A percentile compares a stretch with the other conserved stretches of the same genome.
Conservation (phyloP, 75 land plant species). For the Cunninghamia lanceolata region DNA sequence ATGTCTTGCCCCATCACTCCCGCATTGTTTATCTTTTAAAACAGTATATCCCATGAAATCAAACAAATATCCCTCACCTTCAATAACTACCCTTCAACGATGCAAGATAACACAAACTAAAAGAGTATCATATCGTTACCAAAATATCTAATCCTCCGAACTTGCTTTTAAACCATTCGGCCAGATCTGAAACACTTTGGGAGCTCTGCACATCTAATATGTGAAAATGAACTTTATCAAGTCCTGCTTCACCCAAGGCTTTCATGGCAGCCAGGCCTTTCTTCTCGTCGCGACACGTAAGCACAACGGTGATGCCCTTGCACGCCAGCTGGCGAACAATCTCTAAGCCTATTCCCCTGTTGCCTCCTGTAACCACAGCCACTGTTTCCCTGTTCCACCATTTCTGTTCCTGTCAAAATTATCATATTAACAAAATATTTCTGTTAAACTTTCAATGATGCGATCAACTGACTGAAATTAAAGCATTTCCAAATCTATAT, state of each 20-base stretch:
- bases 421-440: too few species aligned
- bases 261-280: conserved; percentile 37
- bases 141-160: conserved; percentile 51
- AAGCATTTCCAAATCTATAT: too few species aligned
- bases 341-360: conserved; percentile 57
- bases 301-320: conserved; percentile 38
- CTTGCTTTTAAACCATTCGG: conserved; percentile 29
- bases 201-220: conserved; percentile 49
- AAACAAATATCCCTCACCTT: too few species aligned
- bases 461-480: too few species aligned
- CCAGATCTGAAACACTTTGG: conserved; percentile 27
- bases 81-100: too few species aligned
- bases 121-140: conserved; percentile 12
- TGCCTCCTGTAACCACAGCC: conserved; percentile 40
- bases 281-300: conserved; percentile 48
- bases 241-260: conserved; percentile 21
- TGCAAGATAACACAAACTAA: too few species aligned
- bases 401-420: too few species aligned
- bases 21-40: conserved; percentile 11
- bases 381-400: too few species aligned
- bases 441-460: too few species aligned
- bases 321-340: conserved; percentile 48
- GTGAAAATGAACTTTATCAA: conserved; percentile 38
- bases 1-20: not conserved
- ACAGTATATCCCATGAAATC: too few species aligned